Evolutionary conservation across 2,329 filamentous ascomycete genomes (phyloP), one percentile per base, ranked within the genome.

Genomic region (Zelopaecilomyces penicillatus): DNA sequence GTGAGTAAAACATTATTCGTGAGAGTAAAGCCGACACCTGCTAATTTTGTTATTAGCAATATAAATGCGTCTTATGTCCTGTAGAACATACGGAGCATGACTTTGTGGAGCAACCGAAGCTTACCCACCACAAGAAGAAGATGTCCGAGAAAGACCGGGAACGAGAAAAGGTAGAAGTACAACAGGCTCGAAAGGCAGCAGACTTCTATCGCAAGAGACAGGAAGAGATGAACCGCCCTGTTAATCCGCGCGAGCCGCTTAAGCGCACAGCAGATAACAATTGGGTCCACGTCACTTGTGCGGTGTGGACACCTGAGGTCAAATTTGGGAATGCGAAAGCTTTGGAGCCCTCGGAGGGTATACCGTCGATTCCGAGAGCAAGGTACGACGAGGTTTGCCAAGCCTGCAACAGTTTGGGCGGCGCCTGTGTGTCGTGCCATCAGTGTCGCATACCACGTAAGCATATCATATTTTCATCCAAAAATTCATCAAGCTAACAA

Each of bases 191-290:
- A 43, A 86, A 84, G 54, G 83, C 84, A 6, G 85, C 83, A 41
- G 84, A 91, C n/a, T 82, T 82, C 45, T 95, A 95, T 63, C 80
- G 80, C 35, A 85, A 85, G 60, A 83, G 80, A 58, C 91, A 98
- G 65, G 80, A 87, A 58, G 85, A 91, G 49, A 80, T 84, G 56
- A 88, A 89, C 54, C 85, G 90, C 39, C 91, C 93, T 1, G 66
- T 84, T 32, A 79, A 87, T 52, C 93, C 93, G 28, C 80, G 93
- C 39, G 93, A 97, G 61, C 85, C 93, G 4, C 71, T 98, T 50
- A 98, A 98, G 67, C 81, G 87, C 40, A 98, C 93, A 0, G 87
- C 85, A 4, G 89, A 94, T 61, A 97, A 97, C 67, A 97, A 97
- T 59, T 98, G 93, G 93, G 87, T 96, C 11, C 93, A 98, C 61